Conservation (phyloP, 73 alveolate species). For the Stentor roeselii region DNA sequence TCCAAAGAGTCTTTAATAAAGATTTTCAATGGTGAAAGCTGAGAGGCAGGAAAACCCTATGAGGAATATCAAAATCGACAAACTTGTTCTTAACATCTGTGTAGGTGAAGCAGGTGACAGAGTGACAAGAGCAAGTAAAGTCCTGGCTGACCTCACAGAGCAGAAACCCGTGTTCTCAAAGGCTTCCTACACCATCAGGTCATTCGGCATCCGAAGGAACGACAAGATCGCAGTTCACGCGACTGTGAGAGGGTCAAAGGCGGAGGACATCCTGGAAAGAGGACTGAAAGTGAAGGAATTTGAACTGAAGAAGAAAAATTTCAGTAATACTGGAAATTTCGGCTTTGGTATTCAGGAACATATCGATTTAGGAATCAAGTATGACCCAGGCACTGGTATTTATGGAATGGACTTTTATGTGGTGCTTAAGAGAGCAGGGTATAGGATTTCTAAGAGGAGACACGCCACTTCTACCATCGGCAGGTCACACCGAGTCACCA, state of each 20-base stretch:
- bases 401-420: constrained; percentile 52
- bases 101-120: constrained; percentile 68
- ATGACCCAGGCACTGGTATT: constrained; percentile 53
- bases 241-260: constrained; percentile 49
- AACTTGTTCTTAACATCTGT: constrained; percentile 70
- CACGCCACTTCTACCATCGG: constrained; percentile 34
- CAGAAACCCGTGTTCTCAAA: constrained; percentile 48
- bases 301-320: constrained; percentile 33
- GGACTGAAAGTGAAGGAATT: constrained; percentile 48
- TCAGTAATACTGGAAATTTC: constrained; percentile 36
- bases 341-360: constrained; percentile 52
- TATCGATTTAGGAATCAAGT: constrained; percentile 49
- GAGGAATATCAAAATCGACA: constrained; percentile 75
- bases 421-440: constrained; percentile 39
- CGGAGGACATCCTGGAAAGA: constrained; percentile 39
- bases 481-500: constrained; percentile 37
- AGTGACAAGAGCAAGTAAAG: constrained; percentile 45
- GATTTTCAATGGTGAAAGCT: no score
- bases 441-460: constrained; percentile 40
- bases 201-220: constrained; percentile 45
- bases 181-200: constrained; percentile 47
- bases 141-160: constrained; percentile 40
- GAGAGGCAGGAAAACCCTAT: constrained; percentile 57
- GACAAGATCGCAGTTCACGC: constrained; percentile 49
- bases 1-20: no score